Evolutionary conservation across 768 basidiomycete species (phyloP).

Genomic region (Cantharellus cinnabarinus): DNA sequence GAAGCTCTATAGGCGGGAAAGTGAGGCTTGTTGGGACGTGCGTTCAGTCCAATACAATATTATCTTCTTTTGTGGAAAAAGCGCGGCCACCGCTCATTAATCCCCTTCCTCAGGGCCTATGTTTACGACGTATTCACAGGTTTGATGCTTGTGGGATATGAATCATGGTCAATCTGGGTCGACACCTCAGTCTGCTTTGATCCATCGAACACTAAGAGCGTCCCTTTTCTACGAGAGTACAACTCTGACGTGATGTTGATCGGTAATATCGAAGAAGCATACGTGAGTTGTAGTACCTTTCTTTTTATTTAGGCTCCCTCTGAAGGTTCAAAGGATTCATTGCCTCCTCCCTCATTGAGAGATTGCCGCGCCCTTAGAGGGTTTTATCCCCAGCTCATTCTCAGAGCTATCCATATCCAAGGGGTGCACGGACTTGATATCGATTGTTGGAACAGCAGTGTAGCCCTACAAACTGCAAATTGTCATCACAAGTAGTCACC

Average conservation of each 20-base stretch:
- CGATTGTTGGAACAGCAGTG: too few species aligned
- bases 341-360: too few species aligned
- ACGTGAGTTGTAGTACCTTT: background rate
- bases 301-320: too few species aligned
- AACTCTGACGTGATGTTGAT: background rate
- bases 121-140: background rate
- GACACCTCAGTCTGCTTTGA: background rate
- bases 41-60: background rate
- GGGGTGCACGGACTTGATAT: too few species aligned
- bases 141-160: background rate
- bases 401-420: too few species aligned
- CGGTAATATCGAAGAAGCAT: background rate
- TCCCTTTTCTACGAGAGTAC: background rate
- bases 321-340: too few species aligned
- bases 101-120: background rate
- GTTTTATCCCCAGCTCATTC: too few species aligned
- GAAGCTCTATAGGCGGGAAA: background rate
- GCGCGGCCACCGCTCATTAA: too few species aligned
- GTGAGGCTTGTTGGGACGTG: background rate
- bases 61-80: too few species aligned
- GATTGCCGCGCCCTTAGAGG: too few species aligned
- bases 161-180: background rate
- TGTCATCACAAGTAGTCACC: too few species aligned
- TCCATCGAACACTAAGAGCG: background rate
- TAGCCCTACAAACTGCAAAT: too few species aligned